Percentiles rank a stretch among this genome's conserved stretches.
Evolutionary conservation across 202 grass and related monocot genomes (phyloP).

Genomic region (Tripidium arundinaceum): DNA sequence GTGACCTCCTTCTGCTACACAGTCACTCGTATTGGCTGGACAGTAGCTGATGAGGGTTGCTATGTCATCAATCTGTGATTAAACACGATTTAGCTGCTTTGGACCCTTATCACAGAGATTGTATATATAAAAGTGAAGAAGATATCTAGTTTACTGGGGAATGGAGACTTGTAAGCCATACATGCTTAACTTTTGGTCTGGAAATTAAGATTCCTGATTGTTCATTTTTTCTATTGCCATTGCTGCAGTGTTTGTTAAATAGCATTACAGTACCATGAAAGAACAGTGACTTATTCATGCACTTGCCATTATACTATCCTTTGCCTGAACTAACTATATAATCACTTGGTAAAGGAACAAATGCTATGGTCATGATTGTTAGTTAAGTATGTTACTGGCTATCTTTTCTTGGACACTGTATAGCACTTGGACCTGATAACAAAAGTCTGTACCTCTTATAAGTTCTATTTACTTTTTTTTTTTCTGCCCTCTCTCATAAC

Average conservation of each 20-base stretch:
- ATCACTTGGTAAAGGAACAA: constrained; percentile 17
- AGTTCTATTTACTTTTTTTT: not conserved
- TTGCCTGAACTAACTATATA: constrained; percentile 3
- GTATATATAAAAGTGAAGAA: not conserved
- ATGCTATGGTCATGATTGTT: constrained; percentile 2
- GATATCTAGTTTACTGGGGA: constrained; percentile 1
- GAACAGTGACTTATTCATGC: not conserved
- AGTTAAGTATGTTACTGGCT: not conserved
- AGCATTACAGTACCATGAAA: not conserved
- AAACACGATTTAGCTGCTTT: constrained; percentile 3
- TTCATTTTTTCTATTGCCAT: not conserved
- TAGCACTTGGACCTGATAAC: not conserved
- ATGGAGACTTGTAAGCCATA: not conserved
- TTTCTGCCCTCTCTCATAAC: not conserved
- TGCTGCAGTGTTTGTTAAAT: too few relatives aligned
- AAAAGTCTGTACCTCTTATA: not conserved
- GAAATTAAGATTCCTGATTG: not conserved
- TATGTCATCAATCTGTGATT: not conserved
- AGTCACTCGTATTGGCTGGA: not conserved
- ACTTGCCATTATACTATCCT: constrained; percentile 1
- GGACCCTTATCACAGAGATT: not conserved
- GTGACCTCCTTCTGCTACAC: not conserved
- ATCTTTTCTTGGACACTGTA: not conserved
- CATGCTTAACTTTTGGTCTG: not conserved
- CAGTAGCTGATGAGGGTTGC: not conserved